These are phyloP conservation scores for Monosporozyma aquatica DNA, from an alignment of 805 yeast genomes.

Conservation along the genomic window DNA sequence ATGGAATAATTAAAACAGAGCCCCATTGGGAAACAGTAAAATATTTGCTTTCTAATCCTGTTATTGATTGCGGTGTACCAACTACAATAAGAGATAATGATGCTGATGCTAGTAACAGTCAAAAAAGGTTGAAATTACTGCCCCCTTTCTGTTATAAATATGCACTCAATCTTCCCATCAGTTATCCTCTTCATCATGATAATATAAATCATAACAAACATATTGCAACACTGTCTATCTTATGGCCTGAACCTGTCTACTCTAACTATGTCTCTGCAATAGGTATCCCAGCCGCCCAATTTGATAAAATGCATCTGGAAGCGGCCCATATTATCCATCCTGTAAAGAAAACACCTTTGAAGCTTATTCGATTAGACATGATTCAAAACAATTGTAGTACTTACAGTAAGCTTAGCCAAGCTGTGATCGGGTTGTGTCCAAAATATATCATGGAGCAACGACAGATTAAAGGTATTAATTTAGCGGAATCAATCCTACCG, in stretches of 20 bases:
- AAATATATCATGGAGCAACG: constrained; percentile 11
- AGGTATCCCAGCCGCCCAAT: constrained; percentile 13
- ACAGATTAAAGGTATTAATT: neutral
- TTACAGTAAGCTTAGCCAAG: too few relatives aligned
- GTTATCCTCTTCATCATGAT: neutral
- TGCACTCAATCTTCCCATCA: constrained; percentile 5
- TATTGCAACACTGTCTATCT: constrained; percentile 1
- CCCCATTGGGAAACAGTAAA: neutral
- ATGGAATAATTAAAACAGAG: neutral
- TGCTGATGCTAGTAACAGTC: too few relatives aligned
- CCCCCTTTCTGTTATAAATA: constrained; percentile 3
- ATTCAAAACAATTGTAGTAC: too few relatives aligned
- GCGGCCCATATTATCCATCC: constrained; percentile 13
- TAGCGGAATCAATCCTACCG: neutral
- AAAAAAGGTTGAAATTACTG: neutral
- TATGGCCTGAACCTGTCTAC: constrained; percentile 17
- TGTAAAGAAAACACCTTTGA: constrained; percentile 9
- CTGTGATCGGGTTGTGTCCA: constrained; percentile 25
- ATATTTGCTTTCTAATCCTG: neutral
- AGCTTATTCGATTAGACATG: constrained; percentile 9
- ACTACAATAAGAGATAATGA: neutral
- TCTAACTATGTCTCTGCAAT: constrained; percentile 20
- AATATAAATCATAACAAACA: constrained; percentile 1
- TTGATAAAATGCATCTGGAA: constrained; percentile 4
- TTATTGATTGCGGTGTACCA: neutral